Base-by-base conservation (phyloP, 2,329 filamentous ascomycete species). In the Nothomitra cinnamomea region DNA sequence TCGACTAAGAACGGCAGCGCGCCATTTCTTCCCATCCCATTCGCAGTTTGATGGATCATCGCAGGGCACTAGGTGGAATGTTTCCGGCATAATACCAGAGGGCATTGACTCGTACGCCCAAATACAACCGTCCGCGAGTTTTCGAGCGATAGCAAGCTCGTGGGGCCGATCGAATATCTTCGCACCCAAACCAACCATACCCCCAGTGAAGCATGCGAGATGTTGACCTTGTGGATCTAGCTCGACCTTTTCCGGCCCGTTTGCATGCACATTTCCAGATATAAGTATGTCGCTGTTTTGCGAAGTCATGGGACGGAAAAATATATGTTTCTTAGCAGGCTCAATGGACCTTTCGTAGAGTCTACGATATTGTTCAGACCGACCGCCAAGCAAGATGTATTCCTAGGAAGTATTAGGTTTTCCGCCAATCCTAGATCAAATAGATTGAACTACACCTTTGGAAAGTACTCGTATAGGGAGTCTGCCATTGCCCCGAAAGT, bases 61-160 rank as follows among this genome's bases (percentile, higher is more conserved):
- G 61, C 78, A 82, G 3, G 73, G 69, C 15, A 76, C 61, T 43
- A 80, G 65, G 35, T 71, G 65, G 59, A 78, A 79, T 48, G 69
- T 63, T 61, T 82, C 79, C 1, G 78, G 77, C 78, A 82, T 82
- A 55, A 82, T 74, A 3, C 78, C 77, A 1, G 73, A 68, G 1
- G 72, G 72, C 3, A 74, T 73, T 8, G 70, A 67, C 57, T 74
- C 70, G 62, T 82, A 81, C 1, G 77, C 73, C 77, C 77, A 82
- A n/a, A 80, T 72, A 60, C 78, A 82, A 2, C 74, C 75, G 54
- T 81, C 72, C 0, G 77, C 75, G 47, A 82, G 66, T 59, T 78
- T 75, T 43, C 70, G 67, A 10, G 75, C 79, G 52, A 80, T 71
- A 0, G 71, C 66, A 56, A 81, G 66, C 58, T 82, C 77, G 15